A percentile compares a stretch with the other conserved stretches of the same genome.
These are phyloP conservation scores for Microdochium bolleyi DNA, from an alignment of 2,329 filamentous ascomycete species.

Conservation along the genomic window DNA sequence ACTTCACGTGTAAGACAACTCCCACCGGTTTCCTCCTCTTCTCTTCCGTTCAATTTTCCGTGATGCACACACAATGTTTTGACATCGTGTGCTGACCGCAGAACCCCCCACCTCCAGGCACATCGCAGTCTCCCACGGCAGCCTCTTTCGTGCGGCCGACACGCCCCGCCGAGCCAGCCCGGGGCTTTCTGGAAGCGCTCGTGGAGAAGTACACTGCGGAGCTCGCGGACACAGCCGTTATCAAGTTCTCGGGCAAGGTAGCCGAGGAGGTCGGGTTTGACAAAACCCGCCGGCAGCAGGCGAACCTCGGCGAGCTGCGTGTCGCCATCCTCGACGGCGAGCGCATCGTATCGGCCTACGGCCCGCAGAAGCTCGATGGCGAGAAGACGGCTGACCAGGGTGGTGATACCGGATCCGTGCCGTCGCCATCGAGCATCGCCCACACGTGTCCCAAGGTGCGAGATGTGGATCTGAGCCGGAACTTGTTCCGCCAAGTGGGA, in stretches of 20 bases:
- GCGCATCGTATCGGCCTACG: constrained; percentile 40
- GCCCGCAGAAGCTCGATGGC: constrained; percentile 21
- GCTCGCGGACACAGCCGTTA: constrained; percentile 33
- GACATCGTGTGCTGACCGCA: background rate
- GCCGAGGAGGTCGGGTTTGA: constrained; percentile 94
- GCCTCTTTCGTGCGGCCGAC: constrained; percentile 83
- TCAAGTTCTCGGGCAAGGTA: constrained; percentile 70
- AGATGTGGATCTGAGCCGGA: constrained; percentile 80
- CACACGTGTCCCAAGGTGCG: constrained; percentile 57
- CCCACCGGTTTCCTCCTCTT: background rate
- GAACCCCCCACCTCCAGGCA: constrained; percentile 31
- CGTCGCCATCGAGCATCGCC: constrained; percentile 21
- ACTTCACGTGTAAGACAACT: constrained; percentile 72
- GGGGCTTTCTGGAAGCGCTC: constrained; percentile 72
- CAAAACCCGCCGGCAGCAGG: constrained; percentile 76
- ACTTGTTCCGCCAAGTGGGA: constrained; percentile 62
- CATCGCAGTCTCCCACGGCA: constrained; percentile 57
- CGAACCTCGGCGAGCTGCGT: constrained; percentile 67
- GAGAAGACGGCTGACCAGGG: constrained; percentile 7
- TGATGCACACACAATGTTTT: constrained; percentile 1
- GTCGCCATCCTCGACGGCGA: constrained; percentile 77
- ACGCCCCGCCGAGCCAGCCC: constrained; percentile 57
- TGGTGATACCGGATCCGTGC: constrained; percentile 8
- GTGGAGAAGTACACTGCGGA: constrained; percentile 76
- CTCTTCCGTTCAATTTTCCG: background rate